Base-by-base conservation (phyloP, 306 rosid genomes). In the Fragaria nilgerrensis region DNA sequence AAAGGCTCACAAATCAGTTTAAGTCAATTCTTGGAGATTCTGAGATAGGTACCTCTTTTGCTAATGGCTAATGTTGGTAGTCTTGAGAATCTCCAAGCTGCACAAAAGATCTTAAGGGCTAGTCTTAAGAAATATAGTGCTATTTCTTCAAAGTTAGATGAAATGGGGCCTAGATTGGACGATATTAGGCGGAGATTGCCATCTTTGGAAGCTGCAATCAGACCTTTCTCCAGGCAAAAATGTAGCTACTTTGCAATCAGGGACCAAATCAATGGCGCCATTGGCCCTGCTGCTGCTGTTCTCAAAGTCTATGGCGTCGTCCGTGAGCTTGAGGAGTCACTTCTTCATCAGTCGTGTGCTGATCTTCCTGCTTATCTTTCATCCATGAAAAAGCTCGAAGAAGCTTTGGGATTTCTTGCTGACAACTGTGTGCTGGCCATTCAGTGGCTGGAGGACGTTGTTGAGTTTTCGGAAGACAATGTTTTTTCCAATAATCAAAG, bases 321-420 rank as follows among this genome's bases (percentile, higher is more conserved):
- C 70, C 72, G 77, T 64, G 96, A 87, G 53, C 90, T 92, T 36
- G 89, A 87, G 84, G 75, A 58, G 43, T 87, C 89, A 29, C 87
- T 92, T 68, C 70, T 64, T 47, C 62, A 72, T 39, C 82, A 84
- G 45, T 80, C 86, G 0, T 53, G 78, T 81, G 79, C 78, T 49
- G 84, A 90, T 86, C 87, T 92, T 75, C 68, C 80, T 75, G 23
- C 85, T 41, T 90, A 86, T 47, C 77, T 88, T 71, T 85, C 88
- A 8, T 68, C 73, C 72, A 72, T 82, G 53, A 89, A 86, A 81
- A 86, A 76, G 84, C 90, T 90, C 3, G 92, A 90, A 86, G 92
- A 90, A 82, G 92, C 91, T 22, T 56, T 92, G 80, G 80, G 80
- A 65, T 96, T 95, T 82, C 96, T 95, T 73, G 63, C 88, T 22